A percentile compares a stretch with the other conserved stretches of the same genome.
Conservation (phyloP, 75 land plant species). For the Pinus taeda region DNA sequence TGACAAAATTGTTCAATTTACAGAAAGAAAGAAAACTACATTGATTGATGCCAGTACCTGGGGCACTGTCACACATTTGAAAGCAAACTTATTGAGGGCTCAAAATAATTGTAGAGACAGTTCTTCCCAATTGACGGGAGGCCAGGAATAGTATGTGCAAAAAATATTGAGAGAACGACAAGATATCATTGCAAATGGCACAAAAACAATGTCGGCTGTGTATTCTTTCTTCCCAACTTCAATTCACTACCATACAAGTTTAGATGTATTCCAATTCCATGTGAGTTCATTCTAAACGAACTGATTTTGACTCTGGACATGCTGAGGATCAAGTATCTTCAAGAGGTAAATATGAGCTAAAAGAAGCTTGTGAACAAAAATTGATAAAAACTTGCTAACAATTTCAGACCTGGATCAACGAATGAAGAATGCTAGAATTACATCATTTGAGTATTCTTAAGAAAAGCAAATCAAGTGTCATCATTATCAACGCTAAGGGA, state of each 20-base stretch:
- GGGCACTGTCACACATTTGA: background rate
- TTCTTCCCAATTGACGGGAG: background rate
- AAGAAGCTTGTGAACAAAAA: background rate
- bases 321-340: background rate
- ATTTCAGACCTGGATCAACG: background rate
- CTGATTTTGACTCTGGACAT: background rate
- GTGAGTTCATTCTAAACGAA: background rate
- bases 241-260: background rate
- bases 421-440: background rate
- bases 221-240: background rate
- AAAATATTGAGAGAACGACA: background rate
- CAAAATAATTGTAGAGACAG: background rate
- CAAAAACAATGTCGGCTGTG: background rate
- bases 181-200: constrained; percentile 5
- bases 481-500: background rate
- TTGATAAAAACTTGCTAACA: background rate
- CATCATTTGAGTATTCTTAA: background rate
- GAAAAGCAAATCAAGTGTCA: background rate
- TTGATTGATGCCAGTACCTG: background rate
- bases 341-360: background rate
- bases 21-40: too few relatives aligned
- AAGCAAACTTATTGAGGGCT: background rate
- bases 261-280: background rate
- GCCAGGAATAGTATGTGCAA: background rate
- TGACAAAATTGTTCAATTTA: too few relatives aligned